Base-by-base conservation (phyloP, 2,329 filamentous ascomycete species). In the Ceratocystis colombiana region DNA sequence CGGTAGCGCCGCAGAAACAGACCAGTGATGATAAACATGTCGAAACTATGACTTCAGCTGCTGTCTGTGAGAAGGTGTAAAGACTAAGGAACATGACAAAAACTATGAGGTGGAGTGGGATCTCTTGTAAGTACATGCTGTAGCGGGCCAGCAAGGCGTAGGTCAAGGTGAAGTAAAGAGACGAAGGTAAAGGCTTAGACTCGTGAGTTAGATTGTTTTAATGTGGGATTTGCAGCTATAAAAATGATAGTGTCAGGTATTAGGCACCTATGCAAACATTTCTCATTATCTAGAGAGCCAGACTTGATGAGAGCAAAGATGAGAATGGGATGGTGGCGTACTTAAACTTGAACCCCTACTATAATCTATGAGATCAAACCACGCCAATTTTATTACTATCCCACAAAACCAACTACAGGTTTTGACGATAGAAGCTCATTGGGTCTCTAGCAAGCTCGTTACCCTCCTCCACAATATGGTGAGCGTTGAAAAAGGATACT, bases 11-110 rank as follows among this genome's bases (percentile, higher is more conserved):
- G 17, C 25, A 55, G 15, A 25, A 22, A 7, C 20, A n/a, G 15
- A 15, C 10, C 22, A 64, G 53, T 30, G 55, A 44, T 44, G 61
- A 63, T 22, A 53, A 48, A 59, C 53, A 33, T 7, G 55, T 59
- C 25, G 28, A 59, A 30, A 37, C 55, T 17, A 59, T 59, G 55
- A 37, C 55, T n/a, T 33, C 30, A 4, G 28, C 55, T n/a, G 55
- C 55, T 7, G 55, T 59, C 28, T 59, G 55, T n/a, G 55, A 59
- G 7, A 59, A 59, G 28, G 55, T 37, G 25, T 59, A 37, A 8
- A 33, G 17, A 53, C 22, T n/a, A 59, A 59, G 15, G 17, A 59
- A 59, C 3, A 28, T 33, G 28, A 33, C 1, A 8, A 15, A 59
- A 6, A 4, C 15, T 59, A 7, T 37, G 30, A 59, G 55, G 28